Evolutionary conservation across 23 red algal genomes (phyloP).

Genomic region (Gracilaria gracilis): DNA sequence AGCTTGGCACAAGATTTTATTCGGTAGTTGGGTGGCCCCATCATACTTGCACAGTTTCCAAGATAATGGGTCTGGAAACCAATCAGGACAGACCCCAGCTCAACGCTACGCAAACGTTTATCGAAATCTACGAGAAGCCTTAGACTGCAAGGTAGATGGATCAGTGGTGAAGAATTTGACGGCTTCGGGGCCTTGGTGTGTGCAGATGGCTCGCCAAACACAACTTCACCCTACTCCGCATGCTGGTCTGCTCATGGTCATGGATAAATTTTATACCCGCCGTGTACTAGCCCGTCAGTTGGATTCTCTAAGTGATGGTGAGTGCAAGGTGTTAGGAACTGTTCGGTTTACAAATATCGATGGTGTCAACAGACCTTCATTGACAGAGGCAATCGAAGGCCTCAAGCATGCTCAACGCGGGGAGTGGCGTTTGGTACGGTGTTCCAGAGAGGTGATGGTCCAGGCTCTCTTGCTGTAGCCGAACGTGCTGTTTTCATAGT

Average conservation of each 20-base stretch:
- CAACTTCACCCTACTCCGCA: background rate
- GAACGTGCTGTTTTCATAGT: too few species aligned
- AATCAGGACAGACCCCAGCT: constrained; percentile 11
- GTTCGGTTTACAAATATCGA: constrained; percentile 13
- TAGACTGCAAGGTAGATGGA: background rate
- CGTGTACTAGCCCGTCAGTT: background rate
- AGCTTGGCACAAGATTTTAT: constrained; percentile 30
- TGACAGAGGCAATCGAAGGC: background rate
- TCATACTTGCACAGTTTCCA: background rate
- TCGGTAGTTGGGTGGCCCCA: constrained; percentile 7
- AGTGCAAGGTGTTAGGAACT: constrained; percentile 1
- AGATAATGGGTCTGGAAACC: constrained; percentile 20
- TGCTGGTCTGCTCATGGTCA: background rate
- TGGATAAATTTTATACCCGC: constrained; percentile 27
- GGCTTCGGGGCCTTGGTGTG: background rate
- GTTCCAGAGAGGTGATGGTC: too few species aligned
- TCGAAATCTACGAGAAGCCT: background rate
- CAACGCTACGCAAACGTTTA: background rate
- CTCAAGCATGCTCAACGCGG: too few species aligned
- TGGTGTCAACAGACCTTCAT: constrained; percentile 2
- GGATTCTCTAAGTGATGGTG: background rate
- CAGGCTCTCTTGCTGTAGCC: too few species aligned
- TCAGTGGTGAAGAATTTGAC: background rate
- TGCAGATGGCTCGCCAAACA: constrained; percentile 17
- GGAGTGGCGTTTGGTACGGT: too few species aligned